A percentile compares a stretch with the other conserved stretches of the same genome.
These are phyloP conservation scores for Quercus glauca DNA, from an alignment of 306 rosid species.

Conservation along the genomic window DNA sequence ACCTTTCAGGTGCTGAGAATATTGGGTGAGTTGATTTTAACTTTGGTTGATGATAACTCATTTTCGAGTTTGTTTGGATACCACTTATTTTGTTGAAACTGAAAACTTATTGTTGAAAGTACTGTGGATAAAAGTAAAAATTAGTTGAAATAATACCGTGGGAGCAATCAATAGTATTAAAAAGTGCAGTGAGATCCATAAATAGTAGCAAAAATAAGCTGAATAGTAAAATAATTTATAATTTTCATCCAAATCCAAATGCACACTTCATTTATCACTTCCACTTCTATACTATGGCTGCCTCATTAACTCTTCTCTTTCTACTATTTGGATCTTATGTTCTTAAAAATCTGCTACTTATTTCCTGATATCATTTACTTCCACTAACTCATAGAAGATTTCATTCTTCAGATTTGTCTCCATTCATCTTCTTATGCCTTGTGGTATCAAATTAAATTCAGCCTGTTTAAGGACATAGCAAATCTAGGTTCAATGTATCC, in stretches of 20 bases:
- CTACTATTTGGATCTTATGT: neutral
- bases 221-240: too few relatives aligned
- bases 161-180: too few relatives aligned
- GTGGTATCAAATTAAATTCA: neutral
- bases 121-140: too few relatives aligned
- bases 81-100: too few relatives aligned
- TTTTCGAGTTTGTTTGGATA: neutral
- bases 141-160: too few relatives aligned
- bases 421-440: too few relatives aligned
- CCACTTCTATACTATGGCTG: neutral
- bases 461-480: neutral
- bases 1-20: constrained; percentile 95
- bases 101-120: too few relatives aligned
- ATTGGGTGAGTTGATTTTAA: constrained; percentile 58
- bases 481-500: neutral
- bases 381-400: neutral
- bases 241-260: too few relatives aligned
- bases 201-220: too few relatives aligned
- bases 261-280: neutral
- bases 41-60: neutral
- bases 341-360: neutral
- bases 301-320: neutral
- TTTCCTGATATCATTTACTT: neutral
- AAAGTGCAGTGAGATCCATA: too few relatives aligned
- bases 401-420: neutral